Evolutionary conservation across 306 rosid genomes (phyloP).

Genomic region (Parietaria judaica): DNA sequence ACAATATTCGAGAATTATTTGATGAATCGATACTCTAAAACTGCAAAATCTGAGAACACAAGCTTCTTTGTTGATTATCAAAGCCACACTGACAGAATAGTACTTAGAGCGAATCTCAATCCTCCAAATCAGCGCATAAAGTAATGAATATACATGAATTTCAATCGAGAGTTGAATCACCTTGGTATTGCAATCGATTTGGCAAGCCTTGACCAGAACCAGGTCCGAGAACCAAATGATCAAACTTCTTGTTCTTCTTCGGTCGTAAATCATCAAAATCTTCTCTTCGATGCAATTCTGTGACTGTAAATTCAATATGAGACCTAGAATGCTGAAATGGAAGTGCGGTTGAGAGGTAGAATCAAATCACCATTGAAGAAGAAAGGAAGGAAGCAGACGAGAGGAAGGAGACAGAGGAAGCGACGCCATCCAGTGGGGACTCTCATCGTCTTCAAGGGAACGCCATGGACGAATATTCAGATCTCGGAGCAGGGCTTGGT

Average conservation of each 20-base stretch:
- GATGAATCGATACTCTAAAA: neutral
- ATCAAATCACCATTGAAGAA: conserved; percentile 45
- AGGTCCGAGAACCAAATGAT: conserved; percentile 80
- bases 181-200: conserved; percentile 80
- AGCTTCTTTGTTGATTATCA: neutral
- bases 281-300: conserved; percentile 55
- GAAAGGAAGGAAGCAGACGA: conserved; percentile 52
- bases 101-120: too few relatives aligned
- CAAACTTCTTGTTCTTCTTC: conserved; percentile 48
- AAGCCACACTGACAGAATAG: too few relatives aligned
- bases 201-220: conserved; percentile 87
- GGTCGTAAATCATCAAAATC: conserved; percentile 29
- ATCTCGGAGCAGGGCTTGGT: too few relatives aligned
- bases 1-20: conserved; percentile 16
- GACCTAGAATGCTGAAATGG: conserved; percentile 1
- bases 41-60: neutral
- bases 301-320: conserved; percentile 33
- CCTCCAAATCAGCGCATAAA: too few relatives aligned
- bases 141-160: too few relatives aligned
- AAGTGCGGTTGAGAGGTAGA: neutral
- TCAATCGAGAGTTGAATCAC: too few relatives aligned
- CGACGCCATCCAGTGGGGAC: conserved; percentile 56
- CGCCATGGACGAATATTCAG: too few relatives aligned
- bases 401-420: conserved; percentile 52
- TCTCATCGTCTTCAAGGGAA: conserved; percentile 31